Base-by-base conservation (phyloP, 768 basidiomycete genomes). In the Lactarius tabidus region DNA sequence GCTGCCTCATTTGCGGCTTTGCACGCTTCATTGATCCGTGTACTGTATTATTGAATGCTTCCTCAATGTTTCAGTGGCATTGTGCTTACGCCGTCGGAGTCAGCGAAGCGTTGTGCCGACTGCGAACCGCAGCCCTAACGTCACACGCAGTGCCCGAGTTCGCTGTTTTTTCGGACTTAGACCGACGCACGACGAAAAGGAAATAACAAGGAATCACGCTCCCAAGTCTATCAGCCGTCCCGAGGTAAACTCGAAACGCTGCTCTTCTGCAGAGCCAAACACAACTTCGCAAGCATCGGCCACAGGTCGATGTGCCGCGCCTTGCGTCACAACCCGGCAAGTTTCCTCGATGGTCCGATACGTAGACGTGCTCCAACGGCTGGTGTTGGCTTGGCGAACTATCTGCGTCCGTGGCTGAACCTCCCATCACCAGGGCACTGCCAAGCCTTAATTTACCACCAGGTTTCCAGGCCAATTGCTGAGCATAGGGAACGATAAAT, bases 381-480 rank as follows among this genome's bases (percentile, higher is more conserved):
- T 86, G 88, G 69, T 78, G 85, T 57, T 87, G 80, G 81, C 79
- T 82, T 17, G 82, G 80, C 54, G 85, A 87, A 72, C 85, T 88
- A 45, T 79, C 80, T 3, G 76, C 73, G 7, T 87, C 86, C 72
- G 82, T 87, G 14, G 67, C 68, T 9, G 69, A 60, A 14, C 63
- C 67, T 2, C 59, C 69, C 12, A 67, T 6, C 82, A 84, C 70
- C 71, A 55, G 85, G 83, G 9, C 38, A 70, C 85, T 51, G 77
- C 83, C 28, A 74, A 74, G 64, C 64, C n/a, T n/a, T n/a, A n/a
- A n/a, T 81, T 60, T 85, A 82, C 67, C 73, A 77, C 64, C 73
- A 81, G 39, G 71, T 85, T 3, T 79, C 80, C 53, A 68, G 65
- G 45, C 78, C 81, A 2, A 63, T 81, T 53, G 72, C 75, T 39